Percentiles rank a stretch among this genome's conserved stretches.
phyloP scores from a whole-genome alignment of 306 rosid species.

The Quercus variabilis region DNA sequence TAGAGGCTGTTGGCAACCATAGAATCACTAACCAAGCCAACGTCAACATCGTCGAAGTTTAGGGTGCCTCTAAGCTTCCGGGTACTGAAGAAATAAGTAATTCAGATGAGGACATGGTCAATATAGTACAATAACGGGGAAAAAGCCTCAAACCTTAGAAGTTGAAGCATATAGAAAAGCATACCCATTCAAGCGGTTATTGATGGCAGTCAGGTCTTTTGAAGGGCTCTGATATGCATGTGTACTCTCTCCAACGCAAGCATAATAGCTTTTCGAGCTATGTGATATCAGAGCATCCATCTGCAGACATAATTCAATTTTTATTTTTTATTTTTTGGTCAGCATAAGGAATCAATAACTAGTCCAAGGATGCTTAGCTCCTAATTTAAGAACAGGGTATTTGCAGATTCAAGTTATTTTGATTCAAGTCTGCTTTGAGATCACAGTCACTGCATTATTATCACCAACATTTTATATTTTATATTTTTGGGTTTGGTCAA shows the following conservation, averaged over 20 bases:
- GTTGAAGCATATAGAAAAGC: slow-evolving; percentile 12
- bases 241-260: slow-evolving; percentile 98
- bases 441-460: not conserved
- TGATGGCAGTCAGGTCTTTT: slow-evolving; percentile 91
- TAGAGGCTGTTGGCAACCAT: slow-evolving; percentile 93
- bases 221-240: slow-evolving; percentile 99
- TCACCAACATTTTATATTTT: not conserved
- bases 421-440: not conserved
- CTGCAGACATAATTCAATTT: slow-evolving; percentile 31
- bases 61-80: slow-evolving; percentile 80
- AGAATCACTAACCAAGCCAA: slow-evolving; percentile 87
- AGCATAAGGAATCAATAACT: not conserved
- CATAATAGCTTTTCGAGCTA: slow-evolving; percentile 92
- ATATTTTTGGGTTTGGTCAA: not conserved
- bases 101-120: slow-evolving; percentile 6
- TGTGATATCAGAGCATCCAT: slow-evolving; percentile 99
- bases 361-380: not conserved
- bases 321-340: not conserved
- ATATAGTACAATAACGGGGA: not conserved
- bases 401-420: not conserved
- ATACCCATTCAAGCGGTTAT: slow-evolving; percentile 88
- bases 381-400: not conserved
- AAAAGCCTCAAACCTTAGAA: not conserved
- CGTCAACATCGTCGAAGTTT: slow-evolving; percentile 77
- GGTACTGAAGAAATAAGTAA: slow-evolving; percentile 38